These are phyloP conservation scores for Lantana camara DNA, from an alignment of 257 asterid genomes.

Conservation along the genomic window DNA sequence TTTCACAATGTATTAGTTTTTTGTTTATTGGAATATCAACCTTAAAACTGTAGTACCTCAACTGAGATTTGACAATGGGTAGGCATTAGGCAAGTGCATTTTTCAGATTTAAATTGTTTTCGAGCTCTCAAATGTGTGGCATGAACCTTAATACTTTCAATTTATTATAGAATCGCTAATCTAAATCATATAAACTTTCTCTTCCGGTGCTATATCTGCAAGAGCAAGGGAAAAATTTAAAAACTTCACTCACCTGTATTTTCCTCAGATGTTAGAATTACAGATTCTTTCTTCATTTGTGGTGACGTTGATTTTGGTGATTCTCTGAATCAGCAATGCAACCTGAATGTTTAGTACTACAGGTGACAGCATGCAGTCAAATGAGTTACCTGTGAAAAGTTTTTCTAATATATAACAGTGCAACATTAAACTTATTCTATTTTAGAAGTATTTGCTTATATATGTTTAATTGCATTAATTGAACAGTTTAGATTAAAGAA, in stretches of 20 bases:
- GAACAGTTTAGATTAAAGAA: constrained; percentile 13
- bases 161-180: background rate
- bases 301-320: background rate
- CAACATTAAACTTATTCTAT: background rate
- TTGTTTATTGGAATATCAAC: background rate
- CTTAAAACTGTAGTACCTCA: background rate
- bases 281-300: constrained; percentile 1
- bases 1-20: background rate
- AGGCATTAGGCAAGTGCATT: constrained; percentile 2
- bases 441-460: background rate
- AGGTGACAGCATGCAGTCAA: constrained; percentile 8
- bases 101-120: background rate
- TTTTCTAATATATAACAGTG: background rate
- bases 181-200: constrained; percentile 5
- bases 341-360: constrained; percentile 15
- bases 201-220: background rate
- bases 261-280: background rate
- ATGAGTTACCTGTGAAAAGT: background rate
- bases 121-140: constrained; percentile 1
- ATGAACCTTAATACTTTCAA: background rate
- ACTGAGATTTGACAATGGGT: background rate
- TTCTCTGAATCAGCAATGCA: background rate
- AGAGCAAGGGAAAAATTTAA: background rate
- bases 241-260: background rate
- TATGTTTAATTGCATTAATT: constrained; percentile 1